Percentiles rank a stretch among this genome's conserved stretches.
phyloP scores from a whole-genome alignment of 2,329 filamentous ascomycete species.

The Leptographium lundbergii region DNA sequence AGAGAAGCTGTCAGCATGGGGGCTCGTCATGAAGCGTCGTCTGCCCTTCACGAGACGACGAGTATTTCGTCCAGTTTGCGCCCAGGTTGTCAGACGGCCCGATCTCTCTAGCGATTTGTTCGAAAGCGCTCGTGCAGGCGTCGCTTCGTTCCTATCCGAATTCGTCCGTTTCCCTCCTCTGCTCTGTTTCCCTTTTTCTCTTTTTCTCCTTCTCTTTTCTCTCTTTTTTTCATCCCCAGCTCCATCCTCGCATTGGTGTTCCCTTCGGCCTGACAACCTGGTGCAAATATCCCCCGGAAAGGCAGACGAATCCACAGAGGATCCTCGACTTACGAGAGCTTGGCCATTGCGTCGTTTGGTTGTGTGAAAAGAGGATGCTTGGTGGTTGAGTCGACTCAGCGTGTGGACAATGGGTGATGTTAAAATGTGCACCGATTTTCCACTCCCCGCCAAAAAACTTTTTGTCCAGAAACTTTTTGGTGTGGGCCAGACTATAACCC shows the following conservation, averaged over 20 bases:
- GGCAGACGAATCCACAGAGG: background rate
- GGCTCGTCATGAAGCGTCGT: background rate
- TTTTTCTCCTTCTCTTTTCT: background rate
- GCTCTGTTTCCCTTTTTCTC: background rate
- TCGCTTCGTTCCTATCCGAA: background rate
- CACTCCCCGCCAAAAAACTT: conserved; percentile 4
- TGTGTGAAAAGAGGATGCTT: background rate
- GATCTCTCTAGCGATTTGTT: background rate
- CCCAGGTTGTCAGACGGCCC: background rate
- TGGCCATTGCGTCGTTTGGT: conserved; percentile 37
- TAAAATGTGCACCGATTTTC: background rate
- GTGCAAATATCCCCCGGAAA: conserved; percentile 1
- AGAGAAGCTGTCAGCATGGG: background rate
- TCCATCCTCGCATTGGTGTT: background rate
- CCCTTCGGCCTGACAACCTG: background rate
- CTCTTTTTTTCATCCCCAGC: background rate
- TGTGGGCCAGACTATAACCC: conserved; percentile 4
- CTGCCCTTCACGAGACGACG: background rate
- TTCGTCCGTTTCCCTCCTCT: background rate
- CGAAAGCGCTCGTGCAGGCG: background rate
- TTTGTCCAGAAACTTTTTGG: conserved; percentile 1
- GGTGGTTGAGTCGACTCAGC: background rate
- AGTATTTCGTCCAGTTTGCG: background rate
- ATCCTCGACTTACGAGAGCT: conserved; percentile 42
- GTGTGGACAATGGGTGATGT: background rate